Evolutionary conservation across 2,329 filamentous ascomycete species (phyloP).

Genomic region (Fusarium irregulare): DNA sequence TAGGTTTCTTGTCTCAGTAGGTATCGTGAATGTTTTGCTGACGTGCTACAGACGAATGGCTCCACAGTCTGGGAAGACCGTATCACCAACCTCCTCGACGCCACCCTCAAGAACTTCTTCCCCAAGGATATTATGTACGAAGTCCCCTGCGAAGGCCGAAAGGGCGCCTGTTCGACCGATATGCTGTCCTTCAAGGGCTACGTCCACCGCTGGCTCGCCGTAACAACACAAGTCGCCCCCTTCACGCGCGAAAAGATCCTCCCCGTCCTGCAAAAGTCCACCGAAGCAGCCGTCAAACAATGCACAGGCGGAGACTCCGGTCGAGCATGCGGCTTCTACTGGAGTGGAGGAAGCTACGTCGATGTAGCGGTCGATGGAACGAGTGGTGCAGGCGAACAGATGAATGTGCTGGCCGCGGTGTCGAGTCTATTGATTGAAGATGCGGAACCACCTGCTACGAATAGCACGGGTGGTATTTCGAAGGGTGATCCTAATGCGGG

Average conservation of each 20-base stretch:
- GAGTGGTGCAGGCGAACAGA: constrained; percentile 67
- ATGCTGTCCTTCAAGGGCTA: constrained; percentile 80
- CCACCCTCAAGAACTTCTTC: constrained; percentile 64
- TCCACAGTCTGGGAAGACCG: constrained; percentile 65
- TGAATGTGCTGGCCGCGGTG: constrained; percentile 68
- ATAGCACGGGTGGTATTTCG: constrained; percentile 62
- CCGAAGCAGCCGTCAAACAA: constrained; percentile 68
- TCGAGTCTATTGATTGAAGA: constrained; percentile 60
- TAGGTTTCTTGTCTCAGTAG: too few relatives aligned
- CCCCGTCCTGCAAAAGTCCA: constrained; percentile 67
- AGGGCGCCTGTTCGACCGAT: constrained; percentile 73
- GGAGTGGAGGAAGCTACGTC: constrained; percentile 61
- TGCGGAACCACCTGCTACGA: constrained; percentile 57
- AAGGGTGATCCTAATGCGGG: constrained; percentile 57
- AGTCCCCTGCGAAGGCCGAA: constrained; percentile 69
- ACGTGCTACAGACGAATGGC: constrained; percentile 50
- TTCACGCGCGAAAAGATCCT: constrained; percentile 65
- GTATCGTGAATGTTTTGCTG: too few relatives aligned
- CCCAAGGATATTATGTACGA: constrained; percentile 71
- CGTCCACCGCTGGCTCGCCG: constrained; percentile 72
- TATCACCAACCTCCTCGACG: constrained; percentile 65
- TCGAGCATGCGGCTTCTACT: constrained; percentile 73
- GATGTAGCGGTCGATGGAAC: constrained; percentile 64
- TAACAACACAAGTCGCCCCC: constrained; percentile 71
- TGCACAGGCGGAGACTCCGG: constrained; percentile 70